Conservation (phyloP, 2,329 filamentous ascomycete genomes). For the Shiraia sp. region DNA sequence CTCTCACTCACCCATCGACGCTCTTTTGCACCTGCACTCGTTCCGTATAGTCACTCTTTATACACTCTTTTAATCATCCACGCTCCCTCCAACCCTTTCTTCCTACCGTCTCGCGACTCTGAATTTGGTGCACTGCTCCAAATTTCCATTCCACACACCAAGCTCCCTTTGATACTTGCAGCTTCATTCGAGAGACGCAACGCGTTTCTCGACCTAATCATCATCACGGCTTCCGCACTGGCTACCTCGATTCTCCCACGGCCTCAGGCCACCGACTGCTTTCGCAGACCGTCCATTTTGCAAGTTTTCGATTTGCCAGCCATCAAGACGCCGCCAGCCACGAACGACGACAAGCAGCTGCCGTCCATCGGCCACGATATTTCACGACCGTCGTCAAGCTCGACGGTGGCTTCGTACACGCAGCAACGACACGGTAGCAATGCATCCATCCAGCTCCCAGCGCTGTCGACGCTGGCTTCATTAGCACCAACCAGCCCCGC, state of each 20-base stretch:
- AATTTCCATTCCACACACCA: conserved; percentile 12
- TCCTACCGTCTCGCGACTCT: conserved; percentile 15
- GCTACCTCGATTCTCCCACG: conserved; percentile 60
- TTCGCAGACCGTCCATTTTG: conserved; percentile 54
- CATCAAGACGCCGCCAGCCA: conserved; percentile 50
- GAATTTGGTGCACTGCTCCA: conserved; percentile 18
- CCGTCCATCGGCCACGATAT: conserved; percentile 55
- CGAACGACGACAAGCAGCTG: conserved; percentile 51
- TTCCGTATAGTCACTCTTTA: conserved; percentile 33
- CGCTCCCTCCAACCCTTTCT: conserved; percentile 26
- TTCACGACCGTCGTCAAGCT: conserved; percentile 58
- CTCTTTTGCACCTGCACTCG: conserved; percentile 27
- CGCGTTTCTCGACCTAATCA: conserved; percentile 42
- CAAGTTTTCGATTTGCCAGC: conserved; percentile 52
- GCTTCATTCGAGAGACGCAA: conserved; percentile 34
- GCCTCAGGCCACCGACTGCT: conserved; percentile 60
- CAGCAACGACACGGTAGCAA: conserved; percentile 46
- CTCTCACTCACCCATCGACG: conserved; percentile 11
- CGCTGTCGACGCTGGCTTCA: conserved; percentile 63
- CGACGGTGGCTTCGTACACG: conserved; percentile 51
- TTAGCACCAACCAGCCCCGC: conserved; percentile 57
- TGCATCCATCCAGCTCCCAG: conserved; percentile 55
- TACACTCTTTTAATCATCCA: conserved; percentile 24
- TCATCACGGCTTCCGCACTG: conserved; percentile 61
- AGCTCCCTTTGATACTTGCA: conserved; percentile 7